A percentile compares a stretch with the other conserved stretches of the same genome.
Conservation (phyloP, 805 yeast genomes). For the Metschnikowia santaceciliae region DNA sequence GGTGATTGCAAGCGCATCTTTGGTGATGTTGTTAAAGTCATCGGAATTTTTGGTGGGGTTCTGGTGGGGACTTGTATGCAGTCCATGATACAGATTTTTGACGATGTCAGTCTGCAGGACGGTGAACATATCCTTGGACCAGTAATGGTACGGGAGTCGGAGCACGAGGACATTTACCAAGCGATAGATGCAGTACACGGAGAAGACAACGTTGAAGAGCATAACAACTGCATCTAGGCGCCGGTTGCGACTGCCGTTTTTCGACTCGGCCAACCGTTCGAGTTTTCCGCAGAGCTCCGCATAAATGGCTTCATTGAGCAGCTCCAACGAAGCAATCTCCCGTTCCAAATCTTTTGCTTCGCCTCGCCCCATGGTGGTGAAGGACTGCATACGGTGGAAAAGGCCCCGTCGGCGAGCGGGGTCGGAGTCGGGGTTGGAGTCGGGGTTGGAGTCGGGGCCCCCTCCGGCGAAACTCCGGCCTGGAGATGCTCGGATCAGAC, state of each 20-base stretch:
- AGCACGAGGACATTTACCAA: slow-evolving; percentile 39
- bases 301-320: slow-evolving; percentile 28
- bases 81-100: no score
- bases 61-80: no score
- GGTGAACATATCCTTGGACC: not conserved
- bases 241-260: not conserved
- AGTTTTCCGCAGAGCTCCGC: slow-evolving; percentile 26
- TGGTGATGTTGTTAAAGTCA: slow-evolving; percentile 17
- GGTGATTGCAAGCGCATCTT: slow-evolving; percentile 49
- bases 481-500: slow-evolving; percentile 16
- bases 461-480: slow-evolving; percentile 25
- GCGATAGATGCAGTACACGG: slow-evolving; percentile 49
- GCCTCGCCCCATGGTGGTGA: slow-evolving; percentile 20
- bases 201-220: slow-evolving; percentile 27
- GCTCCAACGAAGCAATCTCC: slow-evolving; percentile 37
- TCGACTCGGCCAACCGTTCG: not conserved
- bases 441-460: no score
- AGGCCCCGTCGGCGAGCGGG: slow-evolving; percentile 11
- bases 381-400: slow-evolving; percentile 39
- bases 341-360: slow-evolving; percentile 33
- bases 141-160: slow-evolving; percentile 34
- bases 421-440: no score
- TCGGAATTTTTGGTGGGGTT: not conserved
- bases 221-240: slow-evolving; percentile 3
- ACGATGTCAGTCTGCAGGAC: no score